Evolutionary conservation across 2,329 filamentous ascomycete species (phyloP), one percentile per base, ranked within the genome.

Genomic region (Colletotrichum filicis): DNA sequence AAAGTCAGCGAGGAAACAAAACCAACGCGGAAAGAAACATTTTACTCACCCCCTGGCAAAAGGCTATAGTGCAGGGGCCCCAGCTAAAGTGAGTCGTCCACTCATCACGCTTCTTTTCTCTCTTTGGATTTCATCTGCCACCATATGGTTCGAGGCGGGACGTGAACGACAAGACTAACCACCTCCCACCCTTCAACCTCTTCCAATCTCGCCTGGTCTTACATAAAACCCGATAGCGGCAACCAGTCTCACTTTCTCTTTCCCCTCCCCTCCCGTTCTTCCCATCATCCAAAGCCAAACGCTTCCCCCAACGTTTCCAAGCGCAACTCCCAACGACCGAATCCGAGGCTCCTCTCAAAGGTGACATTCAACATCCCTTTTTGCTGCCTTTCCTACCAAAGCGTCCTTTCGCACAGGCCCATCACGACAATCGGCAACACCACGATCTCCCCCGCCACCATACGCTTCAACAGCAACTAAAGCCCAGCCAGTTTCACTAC

Each of bases 111-210:
- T 65, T 61, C 59, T 46, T 66, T 70, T 59, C 60, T 16, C 9
- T 70, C 24, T 61, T 61, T 70, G 64, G 12, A 53, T 49, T 49
- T 66, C 60, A 71, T 61, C 56, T 66, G 55, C 71, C 49, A 35
- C 53, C 35, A 24, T 30, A 61, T 73, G 60, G 60, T 71, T 73
- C 66, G 56, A 73, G 61, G 61, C 66, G 55, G 63, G 68, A 71
- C 63, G 4, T 22, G 66, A 73, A 70, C 66, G 46, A 65, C 71
- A 61, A 28, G 62, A 66, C 35, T 68, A 68, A 69, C 53, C 55
- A 56, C 53, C 52, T 56, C 58, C 46, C 24, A 60, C n/a, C 66
- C 56, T 32, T 64, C 42, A 22, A 66, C 60, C 55, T 61, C 67
- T 52, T 19, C 49, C 71, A 30, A 4, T 26, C 32, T 49, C 42